These are phyloP conservation scores for Tilletia indica DNA, from an alignment of 1,284 basidiomycete genomes.

Conservation along the genomic window DNA sequence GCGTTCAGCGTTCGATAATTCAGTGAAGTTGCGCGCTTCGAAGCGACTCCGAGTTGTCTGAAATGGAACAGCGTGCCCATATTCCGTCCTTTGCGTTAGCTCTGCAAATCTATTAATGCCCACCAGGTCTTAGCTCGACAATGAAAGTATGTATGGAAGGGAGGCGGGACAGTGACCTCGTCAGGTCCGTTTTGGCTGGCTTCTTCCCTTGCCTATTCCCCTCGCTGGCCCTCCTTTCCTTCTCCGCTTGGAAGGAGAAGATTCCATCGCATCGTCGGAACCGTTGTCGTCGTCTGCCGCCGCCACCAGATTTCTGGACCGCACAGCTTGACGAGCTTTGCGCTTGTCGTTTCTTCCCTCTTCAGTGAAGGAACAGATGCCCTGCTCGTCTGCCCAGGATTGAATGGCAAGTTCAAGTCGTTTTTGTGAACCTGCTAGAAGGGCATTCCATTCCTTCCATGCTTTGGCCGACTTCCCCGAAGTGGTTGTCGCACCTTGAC, in stretches of 20 bases:
- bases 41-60: no score
- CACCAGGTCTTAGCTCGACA: no score
- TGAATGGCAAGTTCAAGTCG: constrained; percentile 12
- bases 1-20: no score
- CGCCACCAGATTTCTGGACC: no score
- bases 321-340: neutral
- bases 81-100: no score
- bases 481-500: neutral
- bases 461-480: neutral
- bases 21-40: no score
- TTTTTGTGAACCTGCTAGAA: neutral
- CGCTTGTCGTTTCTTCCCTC: constrained; percentile 2
- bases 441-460: constrained; percentile 8
- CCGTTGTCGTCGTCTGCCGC: no score
- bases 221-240: neutral
- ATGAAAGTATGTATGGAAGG: no score
- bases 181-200: no score
- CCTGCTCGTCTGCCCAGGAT: constrained; percentile 15
- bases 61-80: no score
- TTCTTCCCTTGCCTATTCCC: neutral
- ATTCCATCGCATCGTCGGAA: neutral
- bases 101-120: no score
- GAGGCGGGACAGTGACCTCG: no score
- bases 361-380: constrained; percentile 3
- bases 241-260: neutral